These are phyloP conservation scores for Candida bentonensis DNA, from an alignment of 805 yeast genomes.

Conservation along the genomic window DNA sequence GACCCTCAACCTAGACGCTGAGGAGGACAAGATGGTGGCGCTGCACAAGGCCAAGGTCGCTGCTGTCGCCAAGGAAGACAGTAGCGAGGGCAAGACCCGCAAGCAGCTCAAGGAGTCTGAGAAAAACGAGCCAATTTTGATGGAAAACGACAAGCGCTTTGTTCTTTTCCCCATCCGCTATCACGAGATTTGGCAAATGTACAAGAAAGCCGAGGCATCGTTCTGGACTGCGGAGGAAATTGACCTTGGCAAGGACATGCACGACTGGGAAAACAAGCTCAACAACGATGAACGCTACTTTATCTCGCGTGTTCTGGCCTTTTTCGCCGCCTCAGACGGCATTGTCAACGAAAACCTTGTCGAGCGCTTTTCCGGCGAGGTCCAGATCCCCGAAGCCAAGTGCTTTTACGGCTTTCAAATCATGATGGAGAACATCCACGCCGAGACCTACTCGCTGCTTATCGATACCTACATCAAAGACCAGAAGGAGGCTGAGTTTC, in stretches of 20 bases:
- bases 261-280: conserved; percentile 85
- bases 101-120: conserved; percentile 52
- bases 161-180: conserved; percentile 93
- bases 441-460: conserved; percentile 90
- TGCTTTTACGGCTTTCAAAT: conserved; percentile 98
- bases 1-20: not conserved
- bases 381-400: conserved; percentile 93
- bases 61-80: not conserved
- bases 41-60: conserved; percentile 3
- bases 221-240: conserved; percentile 99
- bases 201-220: conserved; percentile 97
- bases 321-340: conserved; percentile 98
- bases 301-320: conserved; percentile 85
- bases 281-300: conserved; percentile 88
- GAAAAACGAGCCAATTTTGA: conserved; percentile 76
- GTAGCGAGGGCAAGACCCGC: conserved; percentile 15
- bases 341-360: conserved; percentile 95
- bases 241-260: conserved; percentile 79
- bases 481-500: conserved; percentile 78
- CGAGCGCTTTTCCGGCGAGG: conserved; percentile 95
- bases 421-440: conserved; percentile 98
- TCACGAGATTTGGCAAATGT: conserved; percentile 97
- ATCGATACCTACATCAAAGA: conserved; percentile 94
- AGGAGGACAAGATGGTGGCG: not conserved
- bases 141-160: conserved; percentile 75